These are phyloP conservation scores for Ambrosiella cleistominuta DNA, from an alignment of 2,329 filamentous ascomycete species.

Conservation along the genomic window DNA sequence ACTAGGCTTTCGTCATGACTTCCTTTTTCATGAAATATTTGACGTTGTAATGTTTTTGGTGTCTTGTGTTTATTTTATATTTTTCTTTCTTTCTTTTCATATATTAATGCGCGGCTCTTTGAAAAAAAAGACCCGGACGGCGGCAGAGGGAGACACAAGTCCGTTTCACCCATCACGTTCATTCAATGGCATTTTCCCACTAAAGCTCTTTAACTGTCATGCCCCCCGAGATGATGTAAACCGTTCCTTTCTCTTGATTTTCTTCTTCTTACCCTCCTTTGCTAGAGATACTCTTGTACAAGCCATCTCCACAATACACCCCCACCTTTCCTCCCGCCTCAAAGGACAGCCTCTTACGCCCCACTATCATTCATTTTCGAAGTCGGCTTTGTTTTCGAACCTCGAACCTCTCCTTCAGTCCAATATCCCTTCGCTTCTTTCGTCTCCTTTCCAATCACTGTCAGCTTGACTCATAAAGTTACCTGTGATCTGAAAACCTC, in stretches of 20 bases:
- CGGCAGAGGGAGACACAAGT: background rate
- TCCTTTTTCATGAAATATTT: background rate
- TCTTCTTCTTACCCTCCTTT: conserved; percentile 7
- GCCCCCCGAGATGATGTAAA: background rate
- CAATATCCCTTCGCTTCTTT: background rate
- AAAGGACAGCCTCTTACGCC: background rate
- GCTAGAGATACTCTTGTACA: conserved; percentile 1
- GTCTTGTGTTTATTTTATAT: conserved; percentile 7
- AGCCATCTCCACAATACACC: background rate
- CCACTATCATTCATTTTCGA: conserved; percentile 6
- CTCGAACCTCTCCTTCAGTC: background rate
- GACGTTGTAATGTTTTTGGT: background rate
- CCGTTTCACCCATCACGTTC: background rate
- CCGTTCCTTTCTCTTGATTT: background rate
- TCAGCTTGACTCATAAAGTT: no score
- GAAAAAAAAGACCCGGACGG: background rate
- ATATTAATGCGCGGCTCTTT: background rate
- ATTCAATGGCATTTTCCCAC: background rate
- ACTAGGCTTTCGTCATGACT: conserved; percentile 18
- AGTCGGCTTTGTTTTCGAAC: conserved; percentile 15
- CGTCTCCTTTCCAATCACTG: background rate
- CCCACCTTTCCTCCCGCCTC: background rate
- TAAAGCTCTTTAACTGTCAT: conserved; percentile 2
- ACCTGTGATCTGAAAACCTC: background rate
- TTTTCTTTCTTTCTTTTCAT: background rate